Evolutionary conservation across 371 early-diverging fungal species (phyloP), one percentile per base, ranked within the genome.

Genomic region (Sporodiniella umbellata): DNA sequence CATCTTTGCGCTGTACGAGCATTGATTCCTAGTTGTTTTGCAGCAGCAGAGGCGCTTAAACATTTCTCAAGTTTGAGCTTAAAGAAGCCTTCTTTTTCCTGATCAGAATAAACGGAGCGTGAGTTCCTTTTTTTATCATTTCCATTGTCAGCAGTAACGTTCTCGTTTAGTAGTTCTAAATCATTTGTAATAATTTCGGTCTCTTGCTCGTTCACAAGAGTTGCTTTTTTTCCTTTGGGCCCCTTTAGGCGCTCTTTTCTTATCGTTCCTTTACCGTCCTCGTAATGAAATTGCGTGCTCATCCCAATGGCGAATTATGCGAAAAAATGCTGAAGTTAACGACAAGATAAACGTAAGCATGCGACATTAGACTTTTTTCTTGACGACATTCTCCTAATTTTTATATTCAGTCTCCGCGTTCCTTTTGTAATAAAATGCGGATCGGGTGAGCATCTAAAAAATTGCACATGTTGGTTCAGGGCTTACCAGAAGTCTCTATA

Each of bases 181-280:
- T n/a, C 35, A 35, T 35, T 35, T 14, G 30, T 10, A 28, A 28
- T 10, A 28, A 7, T 10, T 28, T 28, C 7, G 10, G 30, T 7
- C 10, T 28, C 30, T 28, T 4, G 10, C 10, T 28, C 30, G 4
- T 28, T 10, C 4, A 28, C 30, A 28, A 28, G 30, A 14, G 12
- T 4, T 35, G n/a, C 8, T 35, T 5, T 35, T 11, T 35, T 35
- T 19, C 14, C 44, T 3, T 28, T 28, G 17, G 24, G 15, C 45
- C 30, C 0, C 14, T 12, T 14, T 52, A 26, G n/a, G n/a, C n/a
- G n/a, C n/a, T n/a, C n/a, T n/a, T 52, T 25, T 1, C 1, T 17
- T 12, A 45, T n/a, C 8, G 35, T 44, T n/a, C 53, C 45, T 35
- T 12, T n/a, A n/a, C 45, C 53, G 28, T 52, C 45, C 14, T 51